phyloP scores from a whole-genome alignment of 345 rosid species.

The Raphanus sativus region DNA sequence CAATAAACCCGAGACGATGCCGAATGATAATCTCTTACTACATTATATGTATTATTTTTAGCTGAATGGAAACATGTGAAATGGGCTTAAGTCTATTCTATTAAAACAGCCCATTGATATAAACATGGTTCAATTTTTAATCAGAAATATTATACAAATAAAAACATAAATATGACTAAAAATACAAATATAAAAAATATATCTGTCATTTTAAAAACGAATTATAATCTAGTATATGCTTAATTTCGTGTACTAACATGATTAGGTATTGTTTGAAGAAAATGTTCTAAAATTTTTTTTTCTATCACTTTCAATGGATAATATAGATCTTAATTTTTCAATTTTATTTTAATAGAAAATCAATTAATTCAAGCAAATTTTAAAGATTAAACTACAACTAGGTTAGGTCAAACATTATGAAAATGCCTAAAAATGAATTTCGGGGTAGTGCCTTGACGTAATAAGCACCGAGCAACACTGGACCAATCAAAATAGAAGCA shows the following conservation, averaged over 20 bases:
- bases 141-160: too few relatives aligned
- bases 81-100: background rate
- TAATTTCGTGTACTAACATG: background rate
- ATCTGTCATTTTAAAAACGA: too few relatives aligned
- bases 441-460: constrained; percentile 2
- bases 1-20: background rate
- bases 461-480: constrained; percentile 18
- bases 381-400: background rate
- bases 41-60: background rate
- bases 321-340: background rate
- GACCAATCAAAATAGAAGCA: constrained; percentile 17
- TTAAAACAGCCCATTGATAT: too few relatives aligned
- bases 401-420: constrained; percentile 23
- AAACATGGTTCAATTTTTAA: too few relatives aligned
- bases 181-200: too few relatives aligned
- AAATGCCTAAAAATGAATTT: background rate
- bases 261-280: background rate
- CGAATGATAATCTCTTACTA: background rate
- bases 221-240: too few relatives aligned
- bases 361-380: background rate
- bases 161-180: too few relatives aligned
- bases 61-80: background rate
- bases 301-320: background rate
- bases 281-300: background rate
- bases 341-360: background rate